Base-by-base conservation (phyloP, 1,284 basidiomycete species). In the Sanghuangporus weigelae region DNA sequence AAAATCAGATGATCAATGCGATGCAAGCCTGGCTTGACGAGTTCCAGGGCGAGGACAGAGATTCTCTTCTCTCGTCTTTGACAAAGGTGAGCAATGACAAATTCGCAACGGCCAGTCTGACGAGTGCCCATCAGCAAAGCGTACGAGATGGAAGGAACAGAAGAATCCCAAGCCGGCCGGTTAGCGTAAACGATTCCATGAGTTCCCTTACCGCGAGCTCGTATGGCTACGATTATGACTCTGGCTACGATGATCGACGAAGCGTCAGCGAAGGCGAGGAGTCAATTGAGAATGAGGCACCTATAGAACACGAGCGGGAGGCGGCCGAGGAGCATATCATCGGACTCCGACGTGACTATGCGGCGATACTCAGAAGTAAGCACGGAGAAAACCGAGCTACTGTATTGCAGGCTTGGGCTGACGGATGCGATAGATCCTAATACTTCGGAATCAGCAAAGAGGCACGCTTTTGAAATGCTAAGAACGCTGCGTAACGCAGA, bases 1-100 rank as follows among this genome's bases (percentile, higher is more conserved):
- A 82, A 69, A 74, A 68, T 51, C 70, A 71, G 19, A 77, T 77
- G 76, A 67, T 71, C 54, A 71, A 71, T 16, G 70, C 68, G 63
- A 66, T 77, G 66, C 68, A 71, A 50, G 60, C 64, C 14, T 77
- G 76, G 76, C 69, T 76, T 46, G 68, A 71, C 39, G 65, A 66
- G 2, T 71, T 71, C 53, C 65, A 63, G 39, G 59, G 59, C 5
- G 68, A 69, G 21, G 71, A 70, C 12, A 38, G 60, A 2, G 59
- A 68, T 35, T 53, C 57, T n/a, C 53, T 60, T 16, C 21, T 70
- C n/a, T 46, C 61, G 12, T 57, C 54, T 19, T 57, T 70, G 35
- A 66, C 66, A 36, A 69, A 65, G 67, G 67, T 59, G n/a, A 38
- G 59, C 38, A 26, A 23, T 19, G 6, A n/a, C 35, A 12, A 38